These are phyloP conservation scores for Aspergillus asperescens DNA, from an alignment of 495 filamentous ascomycete genomes.

Conservation along the genomic window DNA sequence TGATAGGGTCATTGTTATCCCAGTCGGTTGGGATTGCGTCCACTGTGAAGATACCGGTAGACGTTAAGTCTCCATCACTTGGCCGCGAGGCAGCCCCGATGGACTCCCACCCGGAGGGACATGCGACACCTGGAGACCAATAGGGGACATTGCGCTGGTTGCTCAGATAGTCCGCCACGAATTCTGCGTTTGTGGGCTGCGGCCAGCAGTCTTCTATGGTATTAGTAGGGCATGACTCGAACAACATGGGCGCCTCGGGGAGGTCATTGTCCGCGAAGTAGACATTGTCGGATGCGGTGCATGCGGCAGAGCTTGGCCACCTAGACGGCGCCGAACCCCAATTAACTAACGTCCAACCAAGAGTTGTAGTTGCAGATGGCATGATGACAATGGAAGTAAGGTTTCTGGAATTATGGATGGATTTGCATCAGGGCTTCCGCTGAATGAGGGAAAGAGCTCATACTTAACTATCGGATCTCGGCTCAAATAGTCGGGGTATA, in stretches of 20 bases:
- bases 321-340: conserved; percentile 1
- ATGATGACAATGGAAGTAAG: too few species aligned
- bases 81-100: not conserved
- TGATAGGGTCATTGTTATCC: not conserved
- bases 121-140: not conserved
- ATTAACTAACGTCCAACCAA: conserved; percentile 7
- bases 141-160: conserved; percentile 1
- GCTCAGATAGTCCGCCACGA: not conserved
- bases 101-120: conserved; percentile 1
- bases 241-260: not conserved
- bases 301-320: not conserved
- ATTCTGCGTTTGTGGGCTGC: not conserved
- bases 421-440: too few species aligned
- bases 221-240: not conserved
- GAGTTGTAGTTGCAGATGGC: conserved; percentile 5
- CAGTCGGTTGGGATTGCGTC: not conserved
- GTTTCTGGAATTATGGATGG: too few species aligned
- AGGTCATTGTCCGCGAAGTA: not conserved
- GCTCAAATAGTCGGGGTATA: too few species aligned
- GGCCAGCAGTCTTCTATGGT: conserved; percentile 3
- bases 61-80: not conserved
- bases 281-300: not conserved
- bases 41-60: not conserved
- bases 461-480: too few species aligned
- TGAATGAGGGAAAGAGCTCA: too few species aligned